A percentile compares a stretch with the other conserved stretches of the same genome.
Conservation (phyloP, 768 basidiomycete genomes). For the Boletellus ananas region DNA sequence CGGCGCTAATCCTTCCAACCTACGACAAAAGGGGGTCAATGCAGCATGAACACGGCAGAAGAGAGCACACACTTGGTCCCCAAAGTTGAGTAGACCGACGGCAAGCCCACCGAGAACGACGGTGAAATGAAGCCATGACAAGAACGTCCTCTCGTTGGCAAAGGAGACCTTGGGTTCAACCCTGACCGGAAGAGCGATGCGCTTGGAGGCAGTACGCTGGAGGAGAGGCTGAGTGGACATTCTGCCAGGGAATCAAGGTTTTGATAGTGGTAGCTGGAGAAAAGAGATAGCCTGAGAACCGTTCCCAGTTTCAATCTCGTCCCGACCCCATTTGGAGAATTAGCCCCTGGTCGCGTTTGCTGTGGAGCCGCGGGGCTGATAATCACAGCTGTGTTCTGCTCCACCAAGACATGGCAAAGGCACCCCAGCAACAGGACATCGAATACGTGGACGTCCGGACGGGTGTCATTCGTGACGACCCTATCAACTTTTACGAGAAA, state of each 20-base stretch:
- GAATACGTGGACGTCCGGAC: slow-evolving; percentile 25
- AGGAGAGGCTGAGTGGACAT: slow-evolving; percentile 99
- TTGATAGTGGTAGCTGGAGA: background rate
- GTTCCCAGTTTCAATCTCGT: slow-evolving; percentile 10
- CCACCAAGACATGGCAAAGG: slow-evolving; percentile 9
- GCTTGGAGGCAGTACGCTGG: slow-evolving; percentile 88
- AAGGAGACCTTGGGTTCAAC: slow-evolving; percentile 95
- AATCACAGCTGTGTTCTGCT: slow-evolving; percentile 2
- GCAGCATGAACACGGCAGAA: background rate
- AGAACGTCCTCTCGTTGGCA: slow-evolving; percentile 91
- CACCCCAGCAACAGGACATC: slow-evolving; percentile 14
- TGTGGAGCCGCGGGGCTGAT: slow-evolving; percentile 4
- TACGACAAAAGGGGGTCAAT: slow-evolving; percentile 24
- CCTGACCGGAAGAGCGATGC: slow-evolving; percentile 93
- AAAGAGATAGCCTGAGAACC: slow-evolving; percentile 1
- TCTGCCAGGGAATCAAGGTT: background rate
- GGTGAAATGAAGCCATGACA: slow-evolving; percentile 98
- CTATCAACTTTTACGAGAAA: slow-evolving; percentile 42
- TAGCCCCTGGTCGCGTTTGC: slow-evolving; percentile 19
- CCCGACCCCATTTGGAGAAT: slow-evolving; percentile 4
- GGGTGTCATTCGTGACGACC: slow-evolving; percentile 1
- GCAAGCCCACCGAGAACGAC: slow-evolving; percentile 96
- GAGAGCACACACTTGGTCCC: slow-evolving; percentile 66
- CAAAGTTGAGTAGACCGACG: slow-evolving; percentile 96
- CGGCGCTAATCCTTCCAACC: slow-evolving; percentile 95